Conservation (phyloP, 1,284 basidiomycete genomes). For the Megacollybia platyphylla region DNA sequence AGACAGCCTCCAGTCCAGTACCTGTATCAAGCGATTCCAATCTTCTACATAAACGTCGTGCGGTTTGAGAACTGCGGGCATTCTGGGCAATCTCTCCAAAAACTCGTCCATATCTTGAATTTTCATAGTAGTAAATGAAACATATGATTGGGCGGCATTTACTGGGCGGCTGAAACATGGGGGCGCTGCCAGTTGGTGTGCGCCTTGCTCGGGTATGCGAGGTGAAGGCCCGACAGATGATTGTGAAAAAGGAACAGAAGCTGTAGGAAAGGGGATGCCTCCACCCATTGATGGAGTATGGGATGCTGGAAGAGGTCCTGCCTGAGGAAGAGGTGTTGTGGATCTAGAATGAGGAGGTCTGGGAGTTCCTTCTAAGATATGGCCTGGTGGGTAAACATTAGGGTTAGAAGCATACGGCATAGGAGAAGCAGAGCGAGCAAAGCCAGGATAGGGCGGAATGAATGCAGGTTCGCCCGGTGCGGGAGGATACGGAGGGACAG, state of each 20-base stretch:
- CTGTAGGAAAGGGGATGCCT: neutral
- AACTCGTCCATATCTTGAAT: conserved; percentile 66
- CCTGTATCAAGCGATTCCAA: conserved; percentile 66
- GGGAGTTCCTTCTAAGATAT: conserved; percentile 39
- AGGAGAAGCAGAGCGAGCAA: conserved; percentile 23
- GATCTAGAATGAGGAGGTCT: conserved; percentile 17
- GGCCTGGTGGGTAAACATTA: conserved; percentile 36
- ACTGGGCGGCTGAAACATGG: conserved; percentile 61
- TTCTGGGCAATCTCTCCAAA: conserved; percentile 46
- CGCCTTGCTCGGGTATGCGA: conserved; percentile 13
- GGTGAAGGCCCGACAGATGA: conserved; percentile 16
- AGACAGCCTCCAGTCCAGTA: conserved; percentile 16
- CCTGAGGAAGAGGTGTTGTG: conserved; percentile 20
- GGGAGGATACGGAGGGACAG: neutral
- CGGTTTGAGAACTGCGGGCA: conserved; percentile 58
- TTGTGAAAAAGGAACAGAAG: conserved; percentile 10
- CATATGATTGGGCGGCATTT: conserved; percentile 53
- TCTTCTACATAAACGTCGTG: conserved; percentile 69
- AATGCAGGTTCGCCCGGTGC: no score
- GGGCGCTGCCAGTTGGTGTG: conserved; percentile 41
- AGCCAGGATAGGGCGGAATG: neutral
- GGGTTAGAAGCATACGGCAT: conserved; percentile 14
- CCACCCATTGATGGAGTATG: conserved; percentile 2
- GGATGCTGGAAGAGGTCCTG: neutral
- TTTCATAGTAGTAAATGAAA: conserved; percentile 56